phyloP scores from a whole-genome alignment of 2,329 filamentous ascomycete genomes.

The Mariannaea sp. region DNA sequence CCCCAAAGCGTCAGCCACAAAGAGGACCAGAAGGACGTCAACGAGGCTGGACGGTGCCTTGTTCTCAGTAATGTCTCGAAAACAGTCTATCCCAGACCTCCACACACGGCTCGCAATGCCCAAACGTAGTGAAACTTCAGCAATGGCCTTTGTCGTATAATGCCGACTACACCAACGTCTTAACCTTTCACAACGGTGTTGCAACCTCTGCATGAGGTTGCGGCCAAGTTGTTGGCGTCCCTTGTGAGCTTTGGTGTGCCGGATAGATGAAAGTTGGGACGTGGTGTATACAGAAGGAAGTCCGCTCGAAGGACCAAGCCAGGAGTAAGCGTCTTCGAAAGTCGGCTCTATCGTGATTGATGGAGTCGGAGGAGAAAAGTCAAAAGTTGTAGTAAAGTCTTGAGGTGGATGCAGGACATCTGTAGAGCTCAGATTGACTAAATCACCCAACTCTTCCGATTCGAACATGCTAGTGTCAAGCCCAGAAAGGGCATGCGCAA shows the following conservation, averaged over 20 bases:
- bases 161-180: slow-evolving; percentile 4
- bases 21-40: slow-evolving; percentile 22
- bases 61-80: slow-evolving; percentile 27
- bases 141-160: neutral
- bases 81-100: slow-evolving; percentile 20
- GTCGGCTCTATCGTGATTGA: neutral
- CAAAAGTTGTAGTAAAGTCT: neutral
- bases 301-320: neutral
- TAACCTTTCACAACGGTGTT: slow-evolving; percentile 19
- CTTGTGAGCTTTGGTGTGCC: slow-evolving; percentile 18
- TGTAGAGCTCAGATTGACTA: too few relatives aligned
- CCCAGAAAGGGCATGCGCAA: slow-evolving; percentile 21
- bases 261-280: slow-evolving; percentile 4
- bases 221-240: slow-evolving; percentile 17
- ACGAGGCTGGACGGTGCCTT: slow-evolving; percentile 15
- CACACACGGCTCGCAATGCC: slow-evolving; percentile 7
- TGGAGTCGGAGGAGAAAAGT: neutral
- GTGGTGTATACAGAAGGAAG: neutral
- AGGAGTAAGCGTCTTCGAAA: neutral
- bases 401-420: neutral
- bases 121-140: slow-evolving; percentile 14
- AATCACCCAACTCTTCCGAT: neutral
- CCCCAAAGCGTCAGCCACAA: slow-evolving; percentile 31
- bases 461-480: neutral
- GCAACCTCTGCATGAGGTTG: slow-evolving; percentile 16